Evolutionary conservation across 148 eudicot genomes (phyloP).

Genomic region (Dianthus caryophyllus): DNA sequence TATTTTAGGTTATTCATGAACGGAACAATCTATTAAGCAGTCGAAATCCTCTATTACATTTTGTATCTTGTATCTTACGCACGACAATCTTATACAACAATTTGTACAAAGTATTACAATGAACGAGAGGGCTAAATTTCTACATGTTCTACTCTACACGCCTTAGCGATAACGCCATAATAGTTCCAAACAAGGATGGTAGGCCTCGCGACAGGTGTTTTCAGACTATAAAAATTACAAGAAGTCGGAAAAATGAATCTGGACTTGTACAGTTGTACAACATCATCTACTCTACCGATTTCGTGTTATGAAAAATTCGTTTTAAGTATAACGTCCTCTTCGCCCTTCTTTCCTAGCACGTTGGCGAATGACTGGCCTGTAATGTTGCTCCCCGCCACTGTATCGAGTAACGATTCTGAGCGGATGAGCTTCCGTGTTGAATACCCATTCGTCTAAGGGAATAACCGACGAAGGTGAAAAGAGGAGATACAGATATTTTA

Average conservation of each 20-base stretch:
- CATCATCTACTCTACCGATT: slow-evolving; percentile 12
- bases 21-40: no score
- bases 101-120: not conserved
- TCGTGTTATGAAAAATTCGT: slow-evolving; percentile 12
- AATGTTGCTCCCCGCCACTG: slow-evolving; percentile 26
- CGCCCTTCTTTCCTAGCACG: slow-evolving; percentile 77
- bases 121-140: slow-evolving; percentile 1
- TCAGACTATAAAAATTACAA: slow-evolving; percentile 1
- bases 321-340: not conserved
- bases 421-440: slow-evolving; percentile 93
- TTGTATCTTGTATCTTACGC: no score
- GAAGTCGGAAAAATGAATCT: slow-evolving; percentile 3
- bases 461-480: slow-evolving; percentile 79
- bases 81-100: no score
- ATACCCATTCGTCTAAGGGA: slow-evolving; percentile 78
- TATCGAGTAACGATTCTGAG: slow-evolving; percentile 55
- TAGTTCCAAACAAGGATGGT: not conserved
- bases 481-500: slow-evolving; percentile 75
- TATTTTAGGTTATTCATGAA: no score
- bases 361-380: slow-evolving; percentile 38
- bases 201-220: slow-evolving; percentile 1
- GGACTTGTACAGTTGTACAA: slow-evolving; percentile 20
- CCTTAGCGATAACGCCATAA: not conserved
- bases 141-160: slow-evolving; percentile 23
- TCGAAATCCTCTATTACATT: no score